phyloP scores from a whole-genome alignment of 202 grass and related monocot species.

The Carex sylvatica region DNA sequence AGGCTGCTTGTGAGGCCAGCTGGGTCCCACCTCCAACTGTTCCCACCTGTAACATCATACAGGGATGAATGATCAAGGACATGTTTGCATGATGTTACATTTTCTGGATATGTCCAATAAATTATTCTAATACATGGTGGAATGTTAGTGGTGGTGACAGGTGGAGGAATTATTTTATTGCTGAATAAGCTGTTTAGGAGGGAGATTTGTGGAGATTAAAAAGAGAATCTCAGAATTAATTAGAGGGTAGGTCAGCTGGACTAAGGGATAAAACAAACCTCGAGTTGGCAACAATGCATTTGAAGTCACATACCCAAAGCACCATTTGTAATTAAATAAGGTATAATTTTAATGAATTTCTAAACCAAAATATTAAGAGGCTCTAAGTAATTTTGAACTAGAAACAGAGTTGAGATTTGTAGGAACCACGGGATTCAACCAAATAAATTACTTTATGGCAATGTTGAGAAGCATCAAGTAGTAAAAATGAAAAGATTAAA shows the following conservation, averaged over 20 bases:
- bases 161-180: slow-evolving; percentile 10
- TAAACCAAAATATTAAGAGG: slow-evolving; percentile 1
- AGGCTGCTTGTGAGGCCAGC: slow-evolving; percentile 75
- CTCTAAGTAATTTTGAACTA: slow-evolving; percentile 16
- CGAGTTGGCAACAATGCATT: not conserved
- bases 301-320: not conserved
- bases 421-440: slow-evolving; percentile 28
- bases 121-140: slow-evolving; percentile 11
- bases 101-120: slow-evolving; percentile 25
- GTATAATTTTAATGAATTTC: slow-evolving; percentile 8
- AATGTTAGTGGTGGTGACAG: slow-evolving; percentile 13
- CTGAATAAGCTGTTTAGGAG: not conserved
- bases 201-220: not conserved
- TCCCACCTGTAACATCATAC: slow-evolving; percentile 65
- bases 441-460: slow-evolving; percentile 13
- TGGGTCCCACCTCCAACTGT: slow-evolving; percentile 94
- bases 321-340: not conserved
- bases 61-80: not conserved
- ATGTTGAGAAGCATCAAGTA: not conserved
- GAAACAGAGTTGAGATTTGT: slow-evolving; percentile 24
- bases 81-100: slow-evolving; percentile 15
- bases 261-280: slow-evolving; percentile 2
- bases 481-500: slow-evolving; percentile 12
- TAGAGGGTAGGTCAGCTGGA: not conserved
- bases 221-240: slow-evolving; percentile 24